Evolutionary conservation across 495 filamentous ascomycete genomes (phyloP).

Genomic region (Hyaloscypha bicolor): DNA sequence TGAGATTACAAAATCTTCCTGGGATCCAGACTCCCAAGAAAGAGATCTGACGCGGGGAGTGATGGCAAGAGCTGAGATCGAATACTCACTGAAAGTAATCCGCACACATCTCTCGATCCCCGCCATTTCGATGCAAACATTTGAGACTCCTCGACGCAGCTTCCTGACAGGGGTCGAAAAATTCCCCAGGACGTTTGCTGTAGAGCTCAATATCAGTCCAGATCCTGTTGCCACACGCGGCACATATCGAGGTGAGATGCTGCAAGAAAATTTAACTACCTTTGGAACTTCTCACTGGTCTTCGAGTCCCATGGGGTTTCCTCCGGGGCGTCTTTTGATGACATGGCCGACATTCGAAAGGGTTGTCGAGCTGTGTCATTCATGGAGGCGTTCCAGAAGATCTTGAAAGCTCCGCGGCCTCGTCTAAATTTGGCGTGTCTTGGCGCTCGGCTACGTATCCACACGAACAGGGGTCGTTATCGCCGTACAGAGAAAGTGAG

Average conservation of each 20-base stretch:
- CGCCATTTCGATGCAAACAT: constrained; percentile 85
- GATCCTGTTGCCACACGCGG: neutral
- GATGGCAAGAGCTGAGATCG: constrained; percentile 2
- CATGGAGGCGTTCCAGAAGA: neutral
- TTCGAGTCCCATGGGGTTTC: constrained; percentile 32
- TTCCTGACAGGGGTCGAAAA: constrained; percentile 92
- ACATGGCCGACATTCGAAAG: constrained; percentile 18
- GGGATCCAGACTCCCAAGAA: neutral
- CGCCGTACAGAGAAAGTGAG: neutral
- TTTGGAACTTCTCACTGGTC: constrained; percentile 47
- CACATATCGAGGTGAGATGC: neutral
- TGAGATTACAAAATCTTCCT: neutral
- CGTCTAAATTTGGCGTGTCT: constrained; percentile 3
- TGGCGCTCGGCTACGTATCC: constrained; percentile 8
- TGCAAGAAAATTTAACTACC: constrained; percentile 31
- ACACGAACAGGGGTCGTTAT: neutral
- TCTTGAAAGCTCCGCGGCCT: neutral
- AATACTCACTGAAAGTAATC: constrained; percentile 91
- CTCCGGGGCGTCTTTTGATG: constrained; percentile 18
- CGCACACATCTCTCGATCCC: constrained; percentile 80
- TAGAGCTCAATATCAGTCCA: neutral
- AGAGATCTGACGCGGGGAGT: neutral
- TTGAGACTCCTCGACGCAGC: constrained; percentile 83
- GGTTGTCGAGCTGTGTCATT: constrained; percentile 3
- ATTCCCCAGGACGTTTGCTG: constrained; percentile 84